These are phyloP conservation scores for Eucalyptus sp. DNA, from an alignment of 345 rosid species.

Conservation along the genomic window DNA sequence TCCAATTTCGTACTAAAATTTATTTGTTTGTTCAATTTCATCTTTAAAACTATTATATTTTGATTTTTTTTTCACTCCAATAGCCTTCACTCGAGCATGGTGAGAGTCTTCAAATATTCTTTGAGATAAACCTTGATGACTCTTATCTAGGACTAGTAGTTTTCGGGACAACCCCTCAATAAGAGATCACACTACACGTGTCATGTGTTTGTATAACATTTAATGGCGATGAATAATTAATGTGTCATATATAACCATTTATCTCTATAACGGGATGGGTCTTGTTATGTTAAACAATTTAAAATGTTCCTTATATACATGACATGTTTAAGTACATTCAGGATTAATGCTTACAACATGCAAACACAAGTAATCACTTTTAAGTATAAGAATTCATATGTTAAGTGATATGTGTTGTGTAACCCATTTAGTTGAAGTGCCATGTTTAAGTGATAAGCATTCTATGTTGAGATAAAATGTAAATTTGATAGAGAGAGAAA, in stretches of 20 bases:
- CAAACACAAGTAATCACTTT: neutral
- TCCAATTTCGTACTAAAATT: neutral
- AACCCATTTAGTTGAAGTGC: neutral
- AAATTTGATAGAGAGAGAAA: neutral
- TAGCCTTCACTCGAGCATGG: neutral
- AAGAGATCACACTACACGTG: neutral
- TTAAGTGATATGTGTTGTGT: neutral
- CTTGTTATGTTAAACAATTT: neutral
- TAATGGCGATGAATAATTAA: neutral
- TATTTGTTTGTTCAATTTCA: neutral
- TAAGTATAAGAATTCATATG: neutral
- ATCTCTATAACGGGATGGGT: neutral
- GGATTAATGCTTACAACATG: neutral
- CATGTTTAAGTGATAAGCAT: neutral
- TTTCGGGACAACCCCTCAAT: neutral
- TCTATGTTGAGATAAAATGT: neutral
- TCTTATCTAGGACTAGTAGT: neutral
- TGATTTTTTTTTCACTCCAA: neutral
- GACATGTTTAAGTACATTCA: neutral
- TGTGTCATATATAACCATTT: neutral
- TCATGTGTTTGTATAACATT: neutral
- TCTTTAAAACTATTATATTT: neutral
- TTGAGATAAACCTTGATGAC: neutral
- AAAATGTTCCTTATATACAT: neutral
- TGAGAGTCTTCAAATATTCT: neutral